Conservation (phyloP, 2,329 filamentous ascomycete species). For the Penicillium crustosum region DNA sequence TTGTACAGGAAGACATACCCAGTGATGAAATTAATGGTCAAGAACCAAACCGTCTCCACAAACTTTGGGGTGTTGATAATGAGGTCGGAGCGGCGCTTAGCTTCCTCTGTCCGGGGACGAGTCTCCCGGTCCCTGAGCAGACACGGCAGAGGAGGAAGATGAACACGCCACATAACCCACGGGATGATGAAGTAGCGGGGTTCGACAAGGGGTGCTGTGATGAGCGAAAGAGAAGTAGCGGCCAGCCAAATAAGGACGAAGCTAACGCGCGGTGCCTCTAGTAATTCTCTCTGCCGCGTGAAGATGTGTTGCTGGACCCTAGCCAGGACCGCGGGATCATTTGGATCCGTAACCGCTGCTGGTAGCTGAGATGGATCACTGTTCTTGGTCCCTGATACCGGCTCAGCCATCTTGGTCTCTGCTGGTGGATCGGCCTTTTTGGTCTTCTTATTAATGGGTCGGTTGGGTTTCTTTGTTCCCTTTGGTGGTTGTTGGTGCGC, state of each 20-base stretch:
- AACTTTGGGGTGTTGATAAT: constrained; percentile 33
- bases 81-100: constrained; percentile 29
- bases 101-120: constrained; percentile 22
- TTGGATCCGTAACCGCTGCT: constrained; percentile 11
- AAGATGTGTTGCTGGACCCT: constrained; percentile 32
- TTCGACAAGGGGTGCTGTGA: constrained; percentile 90
- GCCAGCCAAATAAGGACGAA: constrained; percentile 64
- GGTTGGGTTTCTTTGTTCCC: constrained; percentile 26
- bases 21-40: constrained; percentile 53
- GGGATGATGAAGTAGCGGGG: constrained; percentile 95
- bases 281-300: constrained; percentile 31
- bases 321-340: constrained; percentile 31
- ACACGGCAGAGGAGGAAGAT: constrained; percentile 59
- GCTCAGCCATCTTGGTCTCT: background rate
- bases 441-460: constrained; percentile 24
- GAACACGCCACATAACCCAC: constrained; percentile 87
- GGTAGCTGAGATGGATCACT: background rate
- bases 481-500: constrained; percentile 19
- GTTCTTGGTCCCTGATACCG: constrained; percentile 5
- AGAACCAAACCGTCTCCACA: constrained; percentile 59
- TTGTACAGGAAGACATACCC: constrained; percentile 58
- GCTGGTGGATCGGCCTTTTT: constrained; percentile 9
- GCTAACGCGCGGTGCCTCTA: constrained; percentile 43
- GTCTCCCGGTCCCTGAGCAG: constrained; percentile 31
- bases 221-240: constrained; percentile 72